Evolutionary conservation across 2,329 filamentous ascomycete species (phyloP), one percentile per base, ranked within the genome.

Genomic region (Penicillium oxalicum): DNA sequence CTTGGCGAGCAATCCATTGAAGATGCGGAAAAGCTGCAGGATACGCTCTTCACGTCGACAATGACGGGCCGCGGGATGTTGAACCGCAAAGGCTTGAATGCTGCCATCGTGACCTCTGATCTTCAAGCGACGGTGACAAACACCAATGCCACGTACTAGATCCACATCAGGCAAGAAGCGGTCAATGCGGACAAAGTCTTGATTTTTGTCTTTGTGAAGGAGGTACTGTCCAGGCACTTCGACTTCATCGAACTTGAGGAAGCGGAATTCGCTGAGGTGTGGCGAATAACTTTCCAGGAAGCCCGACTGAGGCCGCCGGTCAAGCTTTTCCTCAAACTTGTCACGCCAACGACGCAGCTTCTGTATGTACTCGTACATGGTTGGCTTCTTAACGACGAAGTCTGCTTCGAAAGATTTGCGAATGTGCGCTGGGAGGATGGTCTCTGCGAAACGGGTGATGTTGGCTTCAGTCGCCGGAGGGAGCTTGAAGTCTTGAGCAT

Each of bases 21-120:
- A 91, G 61, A 96, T 94, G 39, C 94, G 82, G 84, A 98, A 98
- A 9, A 99, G 79, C 69, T 99, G 93, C 55, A 96, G 71, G 48
- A 97, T 95, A 27, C 93, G 82, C 72, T 98, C 94, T 67, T 99
- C 94, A 47, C 94, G 82, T 51, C 93, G 82, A 62, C 91, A 96
- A 68, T 95, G 91, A 48, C 93, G 78, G 3, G 91, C 89, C 2
- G 93, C 91, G 4, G 93, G 94, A 67, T 97, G 91, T 65, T 98
- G 94, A 33, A 98, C 89, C 3, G 91, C 91, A 71, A 96, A 99
- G 6, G 89, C 81, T 75, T 98, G 93, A n/a, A 95, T 76, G 64
- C 91, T 97, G 57, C 94, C 93, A 70, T 99, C 94, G 65, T 97
- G 91, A 12, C 93, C 94, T 56, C 94, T 87, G 66, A 99, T 97